A percentile compares a stretch with the other conserved stretches of the same genome.
phyloP scores from a whole-genome alignment of 768 basidiomycete genomes.

The Zangia roseola region DNA sequence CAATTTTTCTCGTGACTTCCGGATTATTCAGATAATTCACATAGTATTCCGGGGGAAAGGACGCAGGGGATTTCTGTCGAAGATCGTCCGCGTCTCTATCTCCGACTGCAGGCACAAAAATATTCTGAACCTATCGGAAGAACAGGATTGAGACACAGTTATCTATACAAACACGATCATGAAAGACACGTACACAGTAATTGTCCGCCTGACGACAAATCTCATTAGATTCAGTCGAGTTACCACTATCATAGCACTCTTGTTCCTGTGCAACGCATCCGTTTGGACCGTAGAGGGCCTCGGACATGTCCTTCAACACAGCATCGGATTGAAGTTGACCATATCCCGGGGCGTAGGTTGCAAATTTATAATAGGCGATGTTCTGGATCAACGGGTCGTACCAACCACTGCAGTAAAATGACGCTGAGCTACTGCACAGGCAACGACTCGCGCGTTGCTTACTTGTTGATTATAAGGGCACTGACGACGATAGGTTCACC shows the following conservation, averaged over 20 bases:
- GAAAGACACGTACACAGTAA: slow-evolving; percentile 48
- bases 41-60: slow-evolving; percentile 60
- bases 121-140: slow-evolving; percentile 38
- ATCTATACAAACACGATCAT: not conserved
- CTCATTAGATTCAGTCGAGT: slow-evolving; percentile 40
- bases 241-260: slow-evolving; percentile 57
- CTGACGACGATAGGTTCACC: slow-evolving; percentile 55
- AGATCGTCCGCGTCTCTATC: slow-evolving; percentile 56
- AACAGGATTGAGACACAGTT: not conserved
- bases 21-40: slow-evolving; percentile 42
- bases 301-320: slow-evolving; percentile 46
- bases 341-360: slow-evolving; percentile 62
- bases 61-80: slow-evolving; percentile 49
- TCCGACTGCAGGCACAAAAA: slow-evolving; percentile 52
- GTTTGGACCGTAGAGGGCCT: slow-evolving; percentile 43
- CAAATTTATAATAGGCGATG: slow-evolving; percentile 58
- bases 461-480: slow-evolving; percentile 68
- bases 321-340: slow-evolving; percentile 54
- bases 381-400: slow-evolving; percentile 64
- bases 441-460: slow-evolving; percentile 1
- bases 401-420: slow-evolving; percentile 51
- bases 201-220: slow-evolving; percentile 52
- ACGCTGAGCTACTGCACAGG: not conserved
- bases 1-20: slow-evolving; percentile 43
- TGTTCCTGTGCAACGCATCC: slow-evolving; percentile 57